Base-by-base conservation (phyloP, 495 filamentous ascomycete species). In the Mytilinidion resinicola region DNA sequence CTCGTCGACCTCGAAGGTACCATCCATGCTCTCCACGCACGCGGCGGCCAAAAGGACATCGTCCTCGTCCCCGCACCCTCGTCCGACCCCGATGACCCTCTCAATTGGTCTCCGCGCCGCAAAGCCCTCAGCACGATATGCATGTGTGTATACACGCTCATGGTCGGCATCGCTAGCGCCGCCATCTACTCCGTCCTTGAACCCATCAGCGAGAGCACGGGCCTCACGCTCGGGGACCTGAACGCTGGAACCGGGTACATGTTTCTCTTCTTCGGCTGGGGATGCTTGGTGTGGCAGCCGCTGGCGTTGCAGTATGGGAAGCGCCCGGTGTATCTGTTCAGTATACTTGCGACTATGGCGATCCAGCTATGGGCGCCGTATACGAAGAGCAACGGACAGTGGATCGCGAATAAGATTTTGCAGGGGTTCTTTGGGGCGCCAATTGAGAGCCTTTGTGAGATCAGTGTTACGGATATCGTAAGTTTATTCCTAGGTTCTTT, bases 221-320 rank as follows among this genome's bases (percentile, higher is more conserved):
- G 78, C 0, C 60, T 87, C 6, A 77, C 80, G 3, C 69, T 82
- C 14, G 72, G 55, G 20, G 78, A 80, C 12, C 62, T 84, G 9
- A 83, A 81, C 60, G 71, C 80, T 51, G 84, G 85, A 34, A 87
- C 82, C 0, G 84, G 84, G 4, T 53, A 55, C 17, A 67, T 56
- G 61, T 84, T 85, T 56, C 64, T 86, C 54, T 64, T 84, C 36
- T 78, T 81, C 10, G 82, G 83, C 4, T 85, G 80, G 82, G 82
- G 82, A 0, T 74, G 83, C 53, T 66, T 88, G 3, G 82, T 86
- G 65, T 88, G 84, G 85, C 84, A 88, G 68, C 83, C 84, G 0
- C 77, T 86, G 46, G 81, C 84, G 0, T 67, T 86, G 56, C 79
- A 84, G 57, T 87, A 81, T 72, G 85, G 85, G 36, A 86, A 85